These are phyloP conservation scores for Lactarius sanguifluus DNA, from an alignment of 768 basidiomycete species.

Conservation along the genomic window DNA sequence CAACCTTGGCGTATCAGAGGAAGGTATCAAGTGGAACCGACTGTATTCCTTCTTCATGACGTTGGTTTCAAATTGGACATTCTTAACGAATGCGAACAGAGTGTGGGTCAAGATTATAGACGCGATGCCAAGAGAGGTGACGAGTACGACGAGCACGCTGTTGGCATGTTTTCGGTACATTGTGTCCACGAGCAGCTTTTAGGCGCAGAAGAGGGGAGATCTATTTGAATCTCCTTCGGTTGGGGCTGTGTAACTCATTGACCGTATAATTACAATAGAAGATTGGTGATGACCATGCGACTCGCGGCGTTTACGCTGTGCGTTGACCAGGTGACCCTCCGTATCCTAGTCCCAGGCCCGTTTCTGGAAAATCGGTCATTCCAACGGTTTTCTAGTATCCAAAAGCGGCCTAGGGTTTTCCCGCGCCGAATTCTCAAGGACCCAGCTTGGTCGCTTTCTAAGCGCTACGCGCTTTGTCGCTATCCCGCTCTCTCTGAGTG, in stretches of 20 bases:
- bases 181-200: not conserved
- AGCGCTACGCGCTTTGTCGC: no score
- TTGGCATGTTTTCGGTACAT: slow-evolving; percentile 1
- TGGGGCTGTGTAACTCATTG: not conserved
- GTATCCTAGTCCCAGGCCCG: no score
- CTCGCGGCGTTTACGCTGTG: not conserved
- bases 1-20: not conserved
- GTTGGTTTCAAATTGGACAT: slow-evolving; percentile 1
- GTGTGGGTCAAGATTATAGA: slow-evolving; percentile 11
- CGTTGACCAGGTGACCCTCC: not conserved
- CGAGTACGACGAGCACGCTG: slow-evolving; percentile 1
- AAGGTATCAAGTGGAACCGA: not conserved
- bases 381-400: no score
- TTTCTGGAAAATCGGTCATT: no score
- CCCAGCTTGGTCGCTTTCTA: no score
- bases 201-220: not conserved
- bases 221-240: not conserved
- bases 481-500: no score
- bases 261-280: not conserved
- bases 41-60: slow-evolving; percentile 16
- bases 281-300: not conserved
- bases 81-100: slow-evolving; percentile 1
- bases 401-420: no score
- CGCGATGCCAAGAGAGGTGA: slow-evolving; percentile 7
- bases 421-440: no score